These are phyloP conservation scores for Chrysochromulina tobinii DNA, from an alignment of 78 protist species.

Conservation along the genomic window DNA sequence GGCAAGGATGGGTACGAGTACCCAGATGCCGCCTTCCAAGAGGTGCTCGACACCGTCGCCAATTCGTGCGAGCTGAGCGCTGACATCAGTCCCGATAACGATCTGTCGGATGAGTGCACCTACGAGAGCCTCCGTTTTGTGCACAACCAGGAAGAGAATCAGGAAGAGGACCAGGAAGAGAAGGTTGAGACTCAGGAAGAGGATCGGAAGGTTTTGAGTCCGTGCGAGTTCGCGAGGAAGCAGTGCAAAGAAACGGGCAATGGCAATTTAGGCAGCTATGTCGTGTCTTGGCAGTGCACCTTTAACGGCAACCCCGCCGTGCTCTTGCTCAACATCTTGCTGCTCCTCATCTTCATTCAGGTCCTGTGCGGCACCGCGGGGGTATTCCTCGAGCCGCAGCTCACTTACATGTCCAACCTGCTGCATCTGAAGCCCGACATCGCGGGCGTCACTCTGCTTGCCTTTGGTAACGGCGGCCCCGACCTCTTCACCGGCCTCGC, in stretches of 20 bases:
- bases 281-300: neutral
- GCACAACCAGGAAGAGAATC: too few species aligned
- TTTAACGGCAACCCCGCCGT: neutral
- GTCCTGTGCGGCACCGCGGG: constrained; percentile 21
- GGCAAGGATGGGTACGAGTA: too few species aligned
- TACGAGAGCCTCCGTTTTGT: too few species aligned
- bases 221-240: neutral
- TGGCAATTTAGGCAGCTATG: neutral
- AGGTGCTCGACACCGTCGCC: too few species aligned
- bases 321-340: neutral
- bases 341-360: neutral
- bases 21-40: too few species aligned
- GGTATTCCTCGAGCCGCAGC: neutral
- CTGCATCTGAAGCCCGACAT: constrained; percentile 16
- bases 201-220: neutral
- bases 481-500: constrained; percentile 52
- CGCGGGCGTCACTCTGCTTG: constrained; percentile 43
- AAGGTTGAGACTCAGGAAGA: too few species aligned
- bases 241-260: neutral
- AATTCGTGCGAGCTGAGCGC: too few species aligned
- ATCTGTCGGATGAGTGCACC: too few species aligned
- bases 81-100: too few species aligned
- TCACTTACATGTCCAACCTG: neutral
- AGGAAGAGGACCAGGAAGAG: too few species aligned
- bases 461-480: constrained; percentile 51